Percentiles rank a stretch among this genome's conserved stretches.
phyloP scores from a whole-genome alignment of 148 eudicot species.

The Persicaria maculosa region DNA sequence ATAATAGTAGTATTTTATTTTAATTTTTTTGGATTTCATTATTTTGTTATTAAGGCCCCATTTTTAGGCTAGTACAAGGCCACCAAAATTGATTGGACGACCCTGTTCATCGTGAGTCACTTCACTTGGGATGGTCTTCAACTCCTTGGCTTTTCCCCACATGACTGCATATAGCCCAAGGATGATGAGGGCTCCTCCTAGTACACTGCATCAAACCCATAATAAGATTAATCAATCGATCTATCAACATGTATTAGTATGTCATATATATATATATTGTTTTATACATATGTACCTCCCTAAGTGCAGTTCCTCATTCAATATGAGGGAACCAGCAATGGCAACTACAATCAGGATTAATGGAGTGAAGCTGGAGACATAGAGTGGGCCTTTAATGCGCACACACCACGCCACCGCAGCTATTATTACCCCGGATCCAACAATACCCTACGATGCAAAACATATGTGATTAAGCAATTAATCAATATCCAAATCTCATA shows the following conservation, averaged over 20 bases:
- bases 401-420: constrained; percentile 33
- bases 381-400: constrained; percentile 50
- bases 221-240: neutral
- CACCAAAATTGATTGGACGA: too few species aligned
- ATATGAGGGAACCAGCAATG: constrained; percentile 30
- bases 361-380: constrained; percentile 53
- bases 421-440: constrained; percentile 34
- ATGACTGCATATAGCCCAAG: constrained; percentile 44
- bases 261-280: neutral
- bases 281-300: constrained; percentile 39
- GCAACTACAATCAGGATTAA: constrained; percentile 43
- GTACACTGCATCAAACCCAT: constrained; percentile 17
- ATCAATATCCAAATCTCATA: too few species aligned
- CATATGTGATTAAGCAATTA: neutral
- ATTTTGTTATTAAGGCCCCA: too few species aligned
- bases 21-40: too few species aligned
- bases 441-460: constrained; percentile 27
- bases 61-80: too few species aligned
- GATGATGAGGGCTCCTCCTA: constrained; percentile 38
- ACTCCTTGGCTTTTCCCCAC: constrained; percentile 53
- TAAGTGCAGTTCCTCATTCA: constrained; percentile 43
- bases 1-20: too few species aligned
- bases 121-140: neutral
- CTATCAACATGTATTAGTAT: neutral
- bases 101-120: too few species aligned